A percentile compares a stretch with the other conserved stretches of the same genome.
Conservation (phyloP, 1,139 yeast genomes). For the Meyerozyma athensensis region DNA sequence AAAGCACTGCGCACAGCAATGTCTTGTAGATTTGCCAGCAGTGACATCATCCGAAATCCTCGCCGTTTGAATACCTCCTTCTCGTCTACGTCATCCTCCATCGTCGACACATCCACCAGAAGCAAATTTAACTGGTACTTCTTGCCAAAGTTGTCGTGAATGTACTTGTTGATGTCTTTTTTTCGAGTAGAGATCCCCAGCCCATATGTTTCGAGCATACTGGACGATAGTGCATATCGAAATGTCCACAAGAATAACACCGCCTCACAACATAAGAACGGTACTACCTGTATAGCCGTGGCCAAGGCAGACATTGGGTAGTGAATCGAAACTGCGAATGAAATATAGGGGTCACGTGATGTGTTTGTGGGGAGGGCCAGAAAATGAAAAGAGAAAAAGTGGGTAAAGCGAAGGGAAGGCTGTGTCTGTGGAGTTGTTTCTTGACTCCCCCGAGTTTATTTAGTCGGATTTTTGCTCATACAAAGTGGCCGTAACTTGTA, state of each 20-base stretch:
- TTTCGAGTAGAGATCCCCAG: constrained; percentile 14
- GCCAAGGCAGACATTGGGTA: neutral
- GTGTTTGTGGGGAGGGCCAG: neutral
- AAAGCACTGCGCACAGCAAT: constrained; percentile 24
- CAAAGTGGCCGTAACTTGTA: no score
- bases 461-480: no score
- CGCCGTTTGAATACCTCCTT: constrained; percentile 8
- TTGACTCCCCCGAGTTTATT: neutral
- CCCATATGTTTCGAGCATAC: constrained; percentile 8
- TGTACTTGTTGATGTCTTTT: constrained; percentile 19
- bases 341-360: constrained; percentile 3
- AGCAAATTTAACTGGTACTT: constrained; percentile 15
- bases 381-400: neutral
- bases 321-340: neutral
- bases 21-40: constrained; percentile 6
- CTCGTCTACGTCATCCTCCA: constrained; percentile 14
- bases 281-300: constrained; percentile 6
- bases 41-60: constrained; percentile 3
- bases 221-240: constrained; percentile 9
- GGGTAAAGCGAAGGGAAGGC: neutral
- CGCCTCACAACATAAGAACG: constrained; percentile 13
- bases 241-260: constrained; percentile 23
- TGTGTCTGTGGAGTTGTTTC: neutral
- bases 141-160: constrained; percentile 13
- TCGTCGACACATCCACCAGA: constrained; percentile 13